phyloP scores from a whole-genome alignment of 805 yeast genomes.

The Lipomyces lipofer region DNA sequence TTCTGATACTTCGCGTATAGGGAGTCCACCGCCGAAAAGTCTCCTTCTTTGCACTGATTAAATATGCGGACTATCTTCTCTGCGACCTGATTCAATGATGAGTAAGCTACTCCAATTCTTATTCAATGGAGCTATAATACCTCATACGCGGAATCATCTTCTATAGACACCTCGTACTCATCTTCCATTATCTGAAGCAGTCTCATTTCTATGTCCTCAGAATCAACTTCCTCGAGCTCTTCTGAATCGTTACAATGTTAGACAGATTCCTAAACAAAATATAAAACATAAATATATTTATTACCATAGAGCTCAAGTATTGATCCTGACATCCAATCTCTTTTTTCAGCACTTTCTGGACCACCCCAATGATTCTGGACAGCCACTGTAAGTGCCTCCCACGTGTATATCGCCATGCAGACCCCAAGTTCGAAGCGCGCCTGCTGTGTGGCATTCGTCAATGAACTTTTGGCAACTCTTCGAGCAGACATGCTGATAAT shows the following conservation, averaged over 20 bases:
- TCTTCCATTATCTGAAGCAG: slow-evolving; percentile 88
- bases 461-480: slow-evolving; percentile 8
- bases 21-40: slow-evolving; percentile 58
- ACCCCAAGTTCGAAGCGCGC: slow-evolving; percentile 90
- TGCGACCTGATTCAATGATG: slow-evolving; percentile 66
- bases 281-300: background rate
- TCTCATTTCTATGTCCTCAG: slow-evolving; percentile 79
- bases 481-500: slow-evolving; percentile 6
- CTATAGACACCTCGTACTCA: slow-evolving; percentile 86
- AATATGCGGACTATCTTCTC: slow-evolving; percentile 64
- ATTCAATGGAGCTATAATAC: slow-evolving; percentile 8
- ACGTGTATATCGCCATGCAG: slow-evolving; percentile 82
- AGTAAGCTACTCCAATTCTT: background rate
- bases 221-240: slow-evolving; percentile 56
- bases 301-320: slow-evolving; percentile 71
- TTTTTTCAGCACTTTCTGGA: slow-evolving; percentile 79
- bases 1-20: slow-evolving; percentile 61
- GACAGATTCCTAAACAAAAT: background rate
- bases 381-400: slow-evolving; percentile 88
- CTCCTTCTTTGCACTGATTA: slow-evolving; percentile 56
- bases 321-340: slow-evolving; percentile 91
- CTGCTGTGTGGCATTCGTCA: slow-evolving; percentile 49
- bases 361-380: slow-evolving; percentile 97
- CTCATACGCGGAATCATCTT: slow-evolving; percentile 79
- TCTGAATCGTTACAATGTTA: slow-evolving; percentile 5